A percentile compares a stretch with the other conserved stretches of the same genome.
Evolutionary conservation across 495 filamentous ascomycete species (phyloP).

Genomic region (Hyphodiscus hymeniophilus): DNA sequence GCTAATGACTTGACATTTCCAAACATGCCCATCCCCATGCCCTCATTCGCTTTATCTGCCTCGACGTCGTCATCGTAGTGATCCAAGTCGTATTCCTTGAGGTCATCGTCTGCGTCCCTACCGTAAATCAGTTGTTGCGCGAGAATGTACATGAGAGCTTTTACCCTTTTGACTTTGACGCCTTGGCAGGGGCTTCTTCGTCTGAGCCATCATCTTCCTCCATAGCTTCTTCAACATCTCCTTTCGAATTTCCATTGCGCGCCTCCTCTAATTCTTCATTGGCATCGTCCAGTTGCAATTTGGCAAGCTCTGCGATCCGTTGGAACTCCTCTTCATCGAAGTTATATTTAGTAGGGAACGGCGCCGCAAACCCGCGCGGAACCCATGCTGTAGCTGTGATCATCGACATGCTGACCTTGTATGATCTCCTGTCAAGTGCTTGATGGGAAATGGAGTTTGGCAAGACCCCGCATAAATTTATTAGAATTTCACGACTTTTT

Average conservation of each 20-base stretch:
- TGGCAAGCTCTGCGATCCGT: constrained; percentile 81
- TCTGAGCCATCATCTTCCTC: constrained; percentile 22
- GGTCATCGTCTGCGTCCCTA: constrained; percentile 66
- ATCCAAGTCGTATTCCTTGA: constrained; percentile 92
- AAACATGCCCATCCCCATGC: constrained; percentile 78
- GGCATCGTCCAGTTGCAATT: constrained; percentile 87
- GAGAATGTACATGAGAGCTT: constrained; percentile 1
- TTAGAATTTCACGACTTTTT: too few species aligned
- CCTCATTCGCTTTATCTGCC: constrained; percentile 49
- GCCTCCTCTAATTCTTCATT: constrained; percentile 75
- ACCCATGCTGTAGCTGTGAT: constrained; percentile 94
- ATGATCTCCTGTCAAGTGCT: background rate
- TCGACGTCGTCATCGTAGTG: constrained; percentile 83
- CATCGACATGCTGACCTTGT: constrained; percentile 47
- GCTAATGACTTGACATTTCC: constrained; percentile 88
- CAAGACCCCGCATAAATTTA: too few species aligned
- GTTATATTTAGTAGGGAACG: constrained; percentile 81
- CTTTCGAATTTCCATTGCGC: constrained; percentile 28
- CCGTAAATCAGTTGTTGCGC: background rate
- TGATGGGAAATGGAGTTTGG: too few species aligned
- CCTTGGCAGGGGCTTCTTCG: constrained; percentile 13
- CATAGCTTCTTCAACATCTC: constrained; percentile 28
- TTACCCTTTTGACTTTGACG: constrained; percentile 11
- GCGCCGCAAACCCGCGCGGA: constrained; percentile 84
- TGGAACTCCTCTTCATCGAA: constrained; percentile 90